Evolutionary conservation across 139 green algal species (phyloP).

Genomic region (Klebsormidium nitens): DNA sequence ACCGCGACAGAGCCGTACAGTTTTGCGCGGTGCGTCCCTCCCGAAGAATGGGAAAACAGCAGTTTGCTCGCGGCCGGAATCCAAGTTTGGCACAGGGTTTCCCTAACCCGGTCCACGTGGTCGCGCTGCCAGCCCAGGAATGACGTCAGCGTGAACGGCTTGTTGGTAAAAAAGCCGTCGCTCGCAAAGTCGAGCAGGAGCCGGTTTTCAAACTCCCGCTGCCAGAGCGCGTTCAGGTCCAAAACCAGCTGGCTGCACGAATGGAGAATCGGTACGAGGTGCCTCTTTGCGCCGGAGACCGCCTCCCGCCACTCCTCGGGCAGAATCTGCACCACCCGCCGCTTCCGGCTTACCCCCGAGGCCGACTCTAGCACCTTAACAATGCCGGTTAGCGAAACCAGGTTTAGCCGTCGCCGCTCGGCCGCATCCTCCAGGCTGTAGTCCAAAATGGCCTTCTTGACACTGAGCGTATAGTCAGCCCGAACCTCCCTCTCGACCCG

Average conservation of each 20-base stretch:
- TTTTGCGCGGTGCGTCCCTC: conserved; percentile 56
- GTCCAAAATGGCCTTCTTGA: conserved; percentile 60
- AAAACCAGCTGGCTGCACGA: conserved; percentile 62
- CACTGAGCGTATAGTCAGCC: conserved; percentile 52
- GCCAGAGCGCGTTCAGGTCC: conserved; percentile 60
- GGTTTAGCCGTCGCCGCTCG: conserved; percentile 53
- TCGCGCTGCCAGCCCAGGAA: conserved; percentile 54
- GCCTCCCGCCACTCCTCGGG: conserved; percentile 46
- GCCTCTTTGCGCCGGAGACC: conserved; percentile 53
- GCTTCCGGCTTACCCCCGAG: too few species aligned
- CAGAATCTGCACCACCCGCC: too few species aligned
- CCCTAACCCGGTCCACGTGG: conserved; percentile 47
- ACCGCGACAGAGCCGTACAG: conserved; percentile 53
- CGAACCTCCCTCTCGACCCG: conserved; percentile 56
- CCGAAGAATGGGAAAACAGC: conserved; percentile 69
- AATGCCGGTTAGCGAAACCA: too few species aligned
- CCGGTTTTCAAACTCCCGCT: conserved; percentile 41
- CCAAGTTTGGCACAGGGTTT: conserved; percentile 64
- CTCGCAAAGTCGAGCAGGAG: conserved; percentile 51
- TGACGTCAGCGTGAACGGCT: conserved; percentile 41
- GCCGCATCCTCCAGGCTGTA: conserved; percentile 48
- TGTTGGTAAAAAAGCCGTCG: conserved; percentile 29
- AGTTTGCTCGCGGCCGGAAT: conserved; percentile 57
- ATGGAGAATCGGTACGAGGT: conserved; percentile 71
- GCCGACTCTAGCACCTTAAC: too few species aligned